Evolutionary conservation across 345 rosid genomes (phyloP).

Genomic region (Atalantia buxifolia): DNA sequence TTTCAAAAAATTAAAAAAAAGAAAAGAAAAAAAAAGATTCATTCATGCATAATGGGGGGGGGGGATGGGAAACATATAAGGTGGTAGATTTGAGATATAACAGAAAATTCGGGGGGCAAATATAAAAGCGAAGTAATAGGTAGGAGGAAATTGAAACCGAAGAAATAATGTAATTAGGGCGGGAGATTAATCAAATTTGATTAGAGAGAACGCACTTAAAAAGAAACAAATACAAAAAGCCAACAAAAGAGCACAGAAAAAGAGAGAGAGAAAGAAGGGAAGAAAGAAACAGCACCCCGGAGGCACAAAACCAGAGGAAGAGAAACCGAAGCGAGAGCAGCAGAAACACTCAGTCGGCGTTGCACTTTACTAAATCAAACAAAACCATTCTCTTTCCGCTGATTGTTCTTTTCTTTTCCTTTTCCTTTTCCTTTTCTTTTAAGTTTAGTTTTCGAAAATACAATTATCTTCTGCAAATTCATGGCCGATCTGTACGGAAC

Average conservation of each 20-base stretch:
- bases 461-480: not conserved
- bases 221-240: not conserved
- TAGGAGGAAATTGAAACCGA: not conserved
- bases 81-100: not conserved
- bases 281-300: not conserved
- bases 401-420: not conserved
- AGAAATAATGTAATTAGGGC: slow-evolving; percentile 31
- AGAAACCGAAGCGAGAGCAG: not conserved
- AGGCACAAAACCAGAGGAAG: slow-evolving; percentile 2
- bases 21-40: no score
- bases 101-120: not conserved
- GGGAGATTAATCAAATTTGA: slow-evolving; percentile 50
- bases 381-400: not conserved
- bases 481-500: slow-evolving; percentile 64
- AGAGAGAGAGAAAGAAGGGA: slow-evolving; percentile 8
- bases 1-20: no score
- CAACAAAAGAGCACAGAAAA: slow-evolving; percentile 8
- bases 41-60: no score
- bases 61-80: no score
- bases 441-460: not conserved
- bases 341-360: not conserved
- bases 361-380: not conserved
- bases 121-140: not conserved
- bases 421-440: not conserved
- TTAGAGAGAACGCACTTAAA: slow-evolving; percentile 7